These are phyloP conservation scores for Puccinia brachypodii DNA, from an alignment of 1,284 basidiomycete species.

Conservation along the genomic window DNA sequence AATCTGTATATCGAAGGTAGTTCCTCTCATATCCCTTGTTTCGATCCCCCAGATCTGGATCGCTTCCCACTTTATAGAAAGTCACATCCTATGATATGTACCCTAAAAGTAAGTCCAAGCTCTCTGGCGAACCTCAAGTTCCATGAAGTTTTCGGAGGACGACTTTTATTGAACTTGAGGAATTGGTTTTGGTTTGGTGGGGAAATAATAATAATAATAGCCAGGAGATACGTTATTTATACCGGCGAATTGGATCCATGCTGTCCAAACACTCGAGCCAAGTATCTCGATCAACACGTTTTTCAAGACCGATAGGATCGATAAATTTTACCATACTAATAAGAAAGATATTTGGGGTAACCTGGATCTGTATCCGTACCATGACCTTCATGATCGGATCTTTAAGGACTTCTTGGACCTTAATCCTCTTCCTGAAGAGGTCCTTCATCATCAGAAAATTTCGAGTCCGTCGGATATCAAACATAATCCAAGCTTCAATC, in stretches of 20 bases:
- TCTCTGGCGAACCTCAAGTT: background rate
- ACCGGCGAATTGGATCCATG: conserved; percentile 43
- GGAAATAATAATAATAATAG: too few species aligned
- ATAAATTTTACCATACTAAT: background rate
- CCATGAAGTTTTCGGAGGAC: background rate
- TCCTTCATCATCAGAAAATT: background rate
- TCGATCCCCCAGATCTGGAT: conserved; percentile 41
- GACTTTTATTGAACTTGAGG: background rate
- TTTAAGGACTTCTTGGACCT: background rate
- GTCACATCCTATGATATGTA: conserved; percentile 27
- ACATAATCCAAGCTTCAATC: background rate
- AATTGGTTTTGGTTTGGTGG: background rate
- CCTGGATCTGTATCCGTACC: conserved; percentile 12
- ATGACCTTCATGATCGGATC: background rate
- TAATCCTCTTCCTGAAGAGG: background rate
- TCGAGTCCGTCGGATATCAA: too few species aligned
- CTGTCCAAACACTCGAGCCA: conserved; percentile 41
- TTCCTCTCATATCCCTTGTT: conserved; percentile 41
- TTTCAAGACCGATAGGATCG: conserved; percentile 20
- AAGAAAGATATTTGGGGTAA: conserved; percentile 46
- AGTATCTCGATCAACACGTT: conserved; percentile 44
- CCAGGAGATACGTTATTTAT: conserved; percentile 45
- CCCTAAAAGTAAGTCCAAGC: conserved; percentile 34
- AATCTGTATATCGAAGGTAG: conserved; percentile 46
- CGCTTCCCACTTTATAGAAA: conserved; percentile 45